Evolutionary conservation across 2,329 filamentous ascomycete genomes (phyloP), one percentile per base, ranked within the genome.

Genomic region (Botrytis hyacinthi): DNA sequence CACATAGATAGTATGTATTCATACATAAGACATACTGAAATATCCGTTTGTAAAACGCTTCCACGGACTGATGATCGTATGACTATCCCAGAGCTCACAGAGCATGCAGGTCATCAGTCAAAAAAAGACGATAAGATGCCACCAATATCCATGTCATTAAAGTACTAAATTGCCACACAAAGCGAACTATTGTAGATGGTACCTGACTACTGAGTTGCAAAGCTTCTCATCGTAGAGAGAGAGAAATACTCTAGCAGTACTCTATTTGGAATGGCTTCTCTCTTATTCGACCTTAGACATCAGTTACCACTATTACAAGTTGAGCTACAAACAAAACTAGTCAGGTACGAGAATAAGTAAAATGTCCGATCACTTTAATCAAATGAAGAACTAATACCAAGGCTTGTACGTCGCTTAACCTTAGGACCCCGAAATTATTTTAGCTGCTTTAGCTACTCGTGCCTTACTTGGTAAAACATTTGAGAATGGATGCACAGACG

Each of bases 1-100:
- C 7, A 51, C n/a, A 16, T 12, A 54, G 18, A 20, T 54, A 10
- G 20, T 32, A 32, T 22, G n/a, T 32, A 32, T 32, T 42, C 35
- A 42, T 32, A 16, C 66, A 42, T 48, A 37, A 37, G 10, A n/a
- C n/a, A n/a, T 10, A 57, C 48, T 37, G 29, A 57, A 26, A 68
- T 16, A 26, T 42, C 66, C 66, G 48, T 32, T 57, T 40, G 66
- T 68, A 57, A 35, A 68, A 57, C 66, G 37, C 51, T 57, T 57
- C 16, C n/a, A 32, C 48, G 48, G 48, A 54, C 48, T 26, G 48
- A n/a, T 16, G 48, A n/a, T 68, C n/a, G n/a, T 18, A 29, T 40
- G 26, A 54, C 37, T 48, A 54, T 20, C n/a, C 14, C n/a, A 54
- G n/a, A 29, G 51, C 26, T 18, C 51, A 14, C 26, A 57, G 51